These are phyloP conservation scores for Fragilariopsis cylindrus DNA, from an alignment of 108 stramenopile species.

Conservation along the genomic window DNA sequence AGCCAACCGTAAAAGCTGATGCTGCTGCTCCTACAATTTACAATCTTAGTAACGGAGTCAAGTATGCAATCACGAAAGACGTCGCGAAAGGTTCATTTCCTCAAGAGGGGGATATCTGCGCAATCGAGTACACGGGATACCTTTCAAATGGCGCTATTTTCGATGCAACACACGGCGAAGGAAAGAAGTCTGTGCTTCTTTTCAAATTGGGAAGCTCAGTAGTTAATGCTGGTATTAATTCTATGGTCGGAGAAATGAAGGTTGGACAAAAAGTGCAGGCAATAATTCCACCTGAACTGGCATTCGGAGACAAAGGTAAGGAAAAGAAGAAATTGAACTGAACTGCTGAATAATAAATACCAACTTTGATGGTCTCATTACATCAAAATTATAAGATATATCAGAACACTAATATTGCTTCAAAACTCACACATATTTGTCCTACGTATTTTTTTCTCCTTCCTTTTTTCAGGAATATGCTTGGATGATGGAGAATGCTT, in stretches of 20 bases:
- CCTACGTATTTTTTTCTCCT: background rate
- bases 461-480: conserved; percentile 46
- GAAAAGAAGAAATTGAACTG: background rate
- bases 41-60: conserved; percentile 64
- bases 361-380: background rate
- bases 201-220: conserved; percentile 74
- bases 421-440: no score
- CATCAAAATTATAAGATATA: background rate
- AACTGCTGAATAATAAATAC: no score
- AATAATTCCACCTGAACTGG: conserved; percentile 81
- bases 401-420: no score
- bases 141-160: conserved; percentile 79
- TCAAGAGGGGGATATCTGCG: conserved; percentile 73
- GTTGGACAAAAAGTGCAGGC: conserved; percentile 86
- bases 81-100: conserved; percentile 45
- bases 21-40: conserved; percentile 64
- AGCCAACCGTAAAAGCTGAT: background rate
- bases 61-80: conserved; percentile 73
- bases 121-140: conserved; percentile 88
- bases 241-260: conserved; percentile 71
- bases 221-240: conserved; percentile 79
- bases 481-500: conserved; percentile 84
- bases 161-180: conserved; percentile 85
- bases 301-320: conserved; percentile 70
- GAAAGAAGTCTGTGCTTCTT: conserved; percentile 71